Evolutionary conservation across 345 rosid species (phyloP).

Genomic region (Mangifera indica): DNA sequence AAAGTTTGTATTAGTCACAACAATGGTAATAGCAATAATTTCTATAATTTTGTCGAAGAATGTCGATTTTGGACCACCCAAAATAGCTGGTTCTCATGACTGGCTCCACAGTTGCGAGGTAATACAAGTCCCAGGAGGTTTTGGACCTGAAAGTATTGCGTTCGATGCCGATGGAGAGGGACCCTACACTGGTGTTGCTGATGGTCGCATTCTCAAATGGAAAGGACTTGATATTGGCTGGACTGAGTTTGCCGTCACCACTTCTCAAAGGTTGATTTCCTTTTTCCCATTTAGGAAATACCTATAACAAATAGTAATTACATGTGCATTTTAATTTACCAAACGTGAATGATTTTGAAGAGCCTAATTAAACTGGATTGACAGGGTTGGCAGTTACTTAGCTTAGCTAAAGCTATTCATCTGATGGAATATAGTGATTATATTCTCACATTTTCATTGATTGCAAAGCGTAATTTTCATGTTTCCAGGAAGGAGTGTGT

Average conservation of each 20-base stretch:
- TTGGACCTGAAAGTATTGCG: constrained; percentile 68
- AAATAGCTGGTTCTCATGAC: constrained; percentile 37
- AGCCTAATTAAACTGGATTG: neutral
- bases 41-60: constrained; percentile 22
- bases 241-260: constrained; percentile 60
- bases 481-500: constrained; percentile 51
- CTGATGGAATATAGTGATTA: neutral
- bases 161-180: constrained; percentile 56
- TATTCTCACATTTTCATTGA: neutral
- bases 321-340: neutral
- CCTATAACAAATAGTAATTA: neutral
- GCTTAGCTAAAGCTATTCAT: neutral
- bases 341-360: neutral
- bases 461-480: constrained; percentile 15
- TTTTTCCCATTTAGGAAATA: neutral
- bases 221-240: constrained; percentile 43
- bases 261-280: constrained; percentile 40
- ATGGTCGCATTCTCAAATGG: constrained; percentile 71
- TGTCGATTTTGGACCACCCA: constrained; percentile 35
- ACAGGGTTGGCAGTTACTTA: neutral
- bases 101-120: constrained; percentile 37
- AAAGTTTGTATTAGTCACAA: constrained; percentile 9
- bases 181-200: constrained; percentile 67
- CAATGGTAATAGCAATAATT: constrained; percentile 18
- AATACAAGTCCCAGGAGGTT: constrained; percentile 43